Base-by-base conservation (phyloP, 1,284 basidiomycete species). In the Tylopilus sp. region DNA sequence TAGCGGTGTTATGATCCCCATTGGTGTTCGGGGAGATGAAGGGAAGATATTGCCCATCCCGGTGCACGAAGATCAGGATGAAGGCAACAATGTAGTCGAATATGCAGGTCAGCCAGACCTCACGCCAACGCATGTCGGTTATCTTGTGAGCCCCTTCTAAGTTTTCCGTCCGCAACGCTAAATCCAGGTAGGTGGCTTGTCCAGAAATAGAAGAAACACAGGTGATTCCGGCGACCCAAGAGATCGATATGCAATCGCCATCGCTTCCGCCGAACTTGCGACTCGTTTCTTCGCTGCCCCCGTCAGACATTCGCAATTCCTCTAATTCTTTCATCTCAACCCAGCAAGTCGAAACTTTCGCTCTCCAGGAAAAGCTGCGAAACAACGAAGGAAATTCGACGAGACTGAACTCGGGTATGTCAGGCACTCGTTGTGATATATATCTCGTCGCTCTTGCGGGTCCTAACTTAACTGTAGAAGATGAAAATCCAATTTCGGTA, bases 51-150 rank as follows among this genome's bases (percentile, higher is more conserved):
- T 71, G 18, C 66, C 73, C 11, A 57, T 76, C 11, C 57, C 65
- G 36, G 51, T 56, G 29, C 68, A 60, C 36, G 53, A 53, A 38
- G 44, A 51, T 38, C 48, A 45, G 23, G 38, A 31, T 18, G 51
- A 51, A 35, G 28, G 42, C 21, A 74, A 77, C 60, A 37, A 38
- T 28, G 23, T 61, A n/a, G 70, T 71, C 15, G 71, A 75, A 41
- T 84, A 78, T 52, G 71, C 66, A 21, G 84, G 82, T 10, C 59
- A 69, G 30, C 67, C 72, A 4, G 81, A 85, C 56, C 59, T 59
- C 23, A 73, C 81, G 2, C 84, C 83, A 3, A 74, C 70, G 10
- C 72, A 73, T 46, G 72, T 89, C 23, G 73, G 74, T 29, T 73
- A 84, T 49, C 65, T 88, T 54, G 85, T 86, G 54, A 51, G 72